phyloP scores from a whole-genome alignment of 768 basidiomycete species.

The Megacollybia marginata region DNA sequence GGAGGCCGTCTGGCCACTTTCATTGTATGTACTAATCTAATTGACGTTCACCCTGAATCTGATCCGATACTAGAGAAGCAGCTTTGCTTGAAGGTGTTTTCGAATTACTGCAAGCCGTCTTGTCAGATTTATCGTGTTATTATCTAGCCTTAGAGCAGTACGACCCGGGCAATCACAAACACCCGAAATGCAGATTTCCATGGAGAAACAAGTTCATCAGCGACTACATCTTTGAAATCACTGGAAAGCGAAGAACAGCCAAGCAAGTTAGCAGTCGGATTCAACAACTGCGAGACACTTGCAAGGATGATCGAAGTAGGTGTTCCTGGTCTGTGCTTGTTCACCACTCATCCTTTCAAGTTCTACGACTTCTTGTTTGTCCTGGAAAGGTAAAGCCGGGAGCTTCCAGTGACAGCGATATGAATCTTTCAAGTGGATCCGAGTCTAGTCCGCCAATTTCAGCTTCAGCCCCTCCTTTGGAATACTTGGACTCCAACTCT shows the following conservation, averaged over 20 bases:
- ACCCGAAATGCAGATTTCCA: slow-evolving; percentile 36
- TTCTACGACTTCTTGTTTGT: too few relatives aligned
- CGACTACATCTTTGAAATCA: slow-evolving; percentile 43
- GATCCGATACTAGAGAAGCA: slow-evolving; percentile 29
- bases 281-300: slow-evolving; percentile 47
- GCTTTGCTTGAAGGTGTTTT: slow-evolving; percentile 46
- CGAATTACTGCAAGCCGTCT: neutral
- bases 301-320: slow-evolving; percentile 34
- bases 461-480: too few relatives aligned
- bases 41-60: neutral
- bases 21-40: slow-evolving; percentile 24
- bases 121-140: too few relatives aligned
- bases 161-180: slow-evolving; percentile 39
- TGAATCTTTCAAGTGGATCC: too few relatives aligned
- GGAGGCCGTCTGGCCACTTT: slow-evolving; percentile 54
- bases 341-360: neutral
- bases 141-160: slow-evolving; percentile 40
- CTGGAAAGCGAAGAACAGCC: slow-evolving; percentile 44
- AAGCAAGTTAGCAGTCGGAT: slow-evolving; percentile 56
- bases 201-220: slow-evolving; percentile 58
- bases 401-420: too few relatives aligned
- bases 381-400: too few relatives aligned
- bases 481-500: too few relatives aligned
- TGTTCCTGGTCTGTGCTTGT: neutral
- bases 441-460: too few relatives aligned